Evolutionary conservation across 805 yeast species (phyloP).

Genomic region (Metschnikowia rubicola): DNA sequence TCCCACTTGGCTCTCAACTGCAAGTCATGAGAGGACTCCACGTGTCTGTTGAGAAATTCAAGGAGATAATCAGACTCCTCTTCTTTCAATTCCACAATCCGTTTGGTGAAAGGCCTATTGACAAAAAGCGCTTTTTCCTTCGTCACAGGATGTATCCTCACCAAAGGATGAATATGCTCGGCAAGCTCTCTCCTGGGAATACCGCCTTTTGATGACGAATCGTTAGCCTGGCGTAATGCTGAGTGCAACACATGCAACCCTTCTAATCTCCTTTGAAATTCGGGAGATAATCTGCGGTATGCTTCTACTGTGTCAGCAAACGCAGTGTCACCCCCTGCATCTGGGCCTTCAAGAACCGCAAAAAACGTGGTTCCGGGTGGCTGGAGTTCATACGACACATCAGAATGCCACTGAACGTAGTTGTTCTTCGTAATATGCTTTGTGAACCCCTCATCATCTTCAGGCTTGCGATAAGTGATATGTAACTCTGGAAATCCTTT

Average conservation of each 20-base stretch:
- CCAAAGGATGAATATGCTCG: slow-evolving; percentile 33
- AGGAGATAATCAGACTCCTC: slow-evolving; percentile 31
- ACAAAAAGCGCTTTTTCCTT: slow-evolving; percentile 29
- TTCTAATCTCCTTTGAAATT: slow-evolving; percentile 27
- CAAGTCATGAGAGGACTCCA: slow-evolving; percentile 32
- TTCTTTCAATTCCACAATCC: slow-evolving; percentile 32
- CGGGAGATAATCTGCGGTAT: slow-evolving; percentile 33
- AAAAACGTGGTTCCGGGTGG: slow-evolving; percentile 36
- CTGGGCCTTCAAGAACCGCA: slow-evolving; percentile 34
- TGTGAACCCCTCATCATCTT: slow-evolving; percentile 24
- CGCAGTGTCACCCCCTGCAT: slow-evolving; percentile 38
- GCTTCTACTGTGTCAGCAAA: slow-evolving; percentile 40
- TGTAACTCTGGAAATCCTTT: slow-evolving; percentile 29
- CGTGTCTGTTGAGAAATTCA: slow-evolving; percentile 28
- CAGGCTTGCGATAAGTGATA: slow-evolving; percentile 30
- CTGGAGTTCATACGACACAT: slow-evolving; percentile 34
- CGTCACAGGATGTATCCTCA: slow-evolving; percentile 34
- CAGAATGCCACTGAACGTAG: slow-evolving; percentile 35
- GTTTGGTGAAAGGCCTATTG: slow-evolving; percentile 31
- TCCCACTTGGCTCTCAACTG: slow-evolving; percentile 36
- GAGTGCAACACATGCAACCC: slow-evolving; percentile 36
- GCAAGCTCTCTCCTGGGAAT: slow-evolving; percentile 30
- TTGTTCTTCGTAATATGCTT: slow-evolving; percentile 25
- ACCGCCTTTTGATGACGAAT: slow-evolving; percentile 28
- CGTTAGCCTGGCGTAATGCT: slow-evolving; percentile 29